Conservation (phyloP, 2,329 filamentous ascomycete genomes). For the Xylariaceae sp. region DNA sequence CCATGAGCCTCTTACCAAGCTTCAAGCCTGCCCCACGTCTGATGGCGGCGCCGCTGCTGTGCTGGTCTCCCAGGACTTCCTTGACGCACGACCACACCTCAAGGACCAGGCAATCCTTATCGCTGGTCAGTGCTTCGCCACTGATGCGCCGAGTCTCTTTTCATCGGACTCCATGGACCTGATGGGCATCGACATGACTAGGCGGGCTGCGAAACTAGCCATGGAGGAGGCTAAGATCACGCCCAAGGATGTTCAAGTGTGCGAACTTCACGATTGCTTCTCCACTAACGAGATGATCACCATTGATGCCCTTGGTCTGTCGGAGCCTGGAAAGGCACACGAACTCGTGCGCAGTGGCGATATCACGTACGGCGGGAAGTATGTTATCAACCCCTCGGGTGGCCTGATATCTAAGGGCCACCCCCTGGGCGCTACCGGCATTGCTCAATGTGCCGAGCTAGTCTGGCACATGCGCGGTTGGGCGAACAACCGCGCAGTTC, state of each 20-base stretch:
- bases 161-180: conserved; percentile 77
- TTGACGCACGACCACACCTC: conserved; percentile 78
- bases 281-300: conserved; percentile 89
- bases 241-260: conserved; percentile 69
- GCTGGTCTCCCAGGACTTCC: conserved; percentile 81
- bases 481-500: conserved; percentile 80
- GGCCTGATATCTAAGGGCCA: conserved; percentile 96
- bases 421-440: conserved; percentile 86
- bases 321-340: conserved; percentile 76
- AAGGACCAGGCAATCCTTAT: conserved; percentile 79
- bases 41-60: conserved; percentile 88
- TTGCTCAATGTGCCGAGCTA: conserved; percentile 91
- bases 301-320: conserved; percentile 79
- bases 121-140: conserved; percentile 82
- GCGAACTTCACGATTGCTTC: conserved; percentile 96
- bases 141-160: conserved; percentile 76
- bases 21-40: conserved; percentile 97
- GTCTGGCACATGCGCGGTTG: conserved; percentile 94
- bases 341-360: conserved; percentile 82
- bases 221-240: conserved; percentile 66
- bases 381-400: conserved; percentile 88
- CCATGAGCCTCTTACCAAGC: conserved; percentile 82
- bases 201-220: conserved; percentile 64
- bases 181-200: conserved; percentile 81
- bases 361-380: conserved; percentile 82